These are phyloP conservation scores for Chlamydomonas eustigma DNA, from an alignment of 139 green algal genomes.

Conservation along the genomic window DNA sequence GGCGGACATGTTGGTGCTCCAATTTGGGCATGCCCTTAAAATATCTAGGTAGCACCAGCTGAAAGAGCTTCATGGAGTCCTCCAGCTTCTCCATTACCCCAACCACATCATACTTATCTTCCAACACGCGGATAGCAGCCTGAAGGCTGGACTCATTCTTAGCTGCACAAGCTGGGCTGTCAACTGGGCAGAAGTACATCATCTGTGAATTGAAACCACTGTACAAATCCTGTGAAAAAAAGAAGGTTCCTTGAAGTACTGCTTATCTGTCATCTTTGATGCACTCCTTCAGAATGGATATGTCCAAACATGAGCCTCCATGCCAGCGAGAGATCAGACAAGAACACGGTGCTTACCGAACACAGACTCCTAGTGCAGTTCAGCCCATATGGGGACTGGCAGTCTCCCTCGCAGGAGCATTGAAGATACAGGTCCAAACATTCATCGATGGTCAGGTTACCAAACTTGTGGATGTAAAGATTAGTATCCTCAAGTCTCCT, in stretches of 20 bases:
- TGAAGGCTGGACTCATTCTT: neutral
- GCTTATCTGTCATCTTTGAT: no score
- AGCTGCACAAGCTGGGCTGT: neutral
- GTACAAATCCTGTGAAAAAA: no score
- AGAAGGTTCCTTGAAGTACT: no score
- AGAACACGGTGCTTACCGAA: no score
- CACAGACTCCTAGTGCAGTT: neutral
- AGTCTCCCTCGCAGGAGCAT: neutral
- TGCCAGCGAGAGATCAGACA: no score
- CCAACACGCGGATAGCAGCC: neutral
- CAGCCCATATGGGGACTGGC: neutral
- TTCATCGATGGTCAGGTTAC: neutral
- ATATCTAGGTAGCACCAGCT: neutral
- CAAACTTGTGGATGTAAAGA: neutral
- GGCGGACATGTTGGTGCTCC: neutral
- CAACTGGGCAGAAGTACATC: neutral
- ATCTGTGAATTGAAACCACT: neutral
- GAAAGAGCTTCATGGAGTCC: neutral
- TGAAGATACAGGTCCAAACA: neutral
- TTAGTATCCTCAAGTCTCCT: no score
- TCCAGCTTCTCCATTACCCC: neutral
- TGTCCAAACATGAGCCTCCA: no score
- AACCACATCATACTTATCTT: neutral
- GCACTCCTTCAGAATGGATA: no score
- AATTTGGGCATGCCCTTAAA: neutral